A percentile compares a stretch with the other conserved stretches of the same genome.
Evolutionary conservation across 2,329 filamentous ascomycete genomes (phyloP).

Genomic region (Aspergillus ibericus): DNA sequence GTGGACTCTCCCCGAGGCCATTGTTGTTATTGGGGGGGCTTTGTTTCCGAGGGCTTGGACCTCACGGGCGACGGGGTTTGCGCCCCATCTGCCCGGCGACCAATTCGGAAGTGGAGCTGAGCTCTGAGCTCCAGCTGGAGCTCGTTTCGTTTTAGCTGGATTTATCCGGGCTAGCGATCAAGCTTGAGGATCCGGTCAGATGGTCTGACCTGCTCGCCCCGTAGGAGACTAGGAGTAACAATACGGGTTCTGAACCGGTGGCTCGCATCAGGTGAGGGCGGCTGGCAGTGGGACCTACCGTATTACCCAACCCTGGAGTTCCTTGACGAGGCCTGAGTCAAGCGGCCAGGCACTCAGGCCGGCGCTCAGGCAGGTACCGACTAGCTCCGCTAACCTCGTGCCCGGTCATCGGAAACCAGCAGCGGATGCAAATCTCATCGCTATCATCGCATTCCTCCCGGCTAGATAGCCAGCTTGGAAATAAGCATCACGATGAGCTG

Average conservation of each 20-base stretch:
- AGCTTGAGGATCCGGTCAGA: constrained; percentile 12
- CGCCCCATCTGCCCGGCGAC: constrained; percentile 9
- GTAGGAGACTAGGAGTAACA: too few relatives aligned
- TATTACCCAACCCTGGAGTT: not conserved
- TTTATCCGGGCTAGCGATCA: constrained; percentile 6
- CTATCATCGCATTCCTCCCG: too few relatives aligned
- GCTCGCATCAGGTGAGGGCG: not conserved
- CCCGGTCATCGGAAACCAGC: not conserved
- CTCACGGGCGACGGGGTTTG: constrained; percentile 8
- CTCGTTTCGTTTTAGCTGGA: not conserved
- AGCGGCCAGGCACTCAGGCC: not conserved
- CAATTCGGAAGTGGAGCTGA: constrained; percentile 9
- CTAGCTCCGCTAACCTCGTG: not conserved
- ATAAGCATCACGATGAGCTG: constrained; percentile 11
- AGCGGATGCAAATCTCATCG: not conserved
- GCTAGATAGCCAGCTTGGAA: constrained; percentile 5
- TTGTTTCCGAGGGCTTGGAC: constrained; percentile 24
- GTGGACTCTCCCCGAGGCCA: too few relatives aligned
- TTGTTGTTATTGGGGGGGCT: constrained; percentile 11
- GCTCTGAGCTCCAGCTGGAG: not conserved
- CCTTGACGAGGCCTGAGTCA: not conserved
- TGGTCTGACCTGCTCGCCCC: not conserved
- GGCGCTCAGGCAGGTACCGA: not conserved
- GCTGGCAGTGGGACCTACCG: not conserved
- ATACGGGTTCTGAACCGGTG: too few relatives aligned